phyloP scores from a whole-genome alignment of 2,329 filamentous ascomycete species.

The Furcasterigmium furcatum region DNA sequence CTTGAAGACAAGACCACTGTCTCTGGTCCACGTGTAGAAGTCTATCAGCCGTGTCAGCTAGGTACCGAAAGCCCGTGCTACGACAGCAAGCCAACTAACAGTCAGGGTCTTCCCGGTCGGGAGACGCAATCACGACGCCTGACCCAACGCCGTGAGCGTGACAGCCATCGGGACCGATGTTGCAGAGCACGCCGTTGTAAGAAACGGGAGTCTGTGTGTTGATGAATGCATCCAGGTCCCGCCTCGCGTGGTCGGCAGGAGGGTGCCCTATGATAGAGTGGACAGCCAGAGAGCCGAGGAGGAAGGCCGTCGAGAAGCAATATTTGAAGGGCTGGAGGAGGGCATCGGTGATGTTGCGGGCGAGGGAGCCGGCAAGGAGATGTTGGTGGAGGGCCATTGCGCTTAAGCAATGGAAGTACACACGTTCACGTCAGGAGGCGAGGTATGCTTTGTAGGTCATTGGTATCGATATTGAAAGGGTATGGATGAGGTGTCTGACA shows the following conservation, averaged over 20 bases:
- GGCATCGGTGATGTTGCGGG: constrained; percentile 9
- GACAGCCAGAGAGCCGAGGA: constrained; percentile 48
- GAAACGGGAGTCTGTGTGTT: constrained; percentile 49
- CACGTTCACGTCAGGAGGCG: no score
- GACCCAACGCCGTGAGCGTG: constrained; percentile 40
- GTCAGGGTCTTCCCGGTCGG: constrained; percentile 48
- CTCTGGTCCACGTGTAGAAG: constrained; percentile 77
- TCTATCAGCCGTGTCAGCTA: constrained; percentile 45
- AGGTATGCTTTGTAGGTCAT: no score
- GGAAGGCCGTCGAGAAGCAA: constrained; percentile 42
- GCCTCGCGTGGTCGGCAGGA: constrained; percentile 27
- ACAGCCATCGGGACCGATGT: constrained; percentile 54
- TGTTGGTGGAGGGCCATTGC: constrained; percentile 10
- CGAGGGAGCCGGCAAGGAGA: constrained; percentile 6
- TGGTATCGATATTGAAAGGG: no score
- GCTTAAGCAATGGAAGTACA: neutral
- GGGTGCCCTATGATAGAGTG: constrained; percentile 48
- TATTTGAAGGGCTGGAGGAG: constrained; percentile 43
- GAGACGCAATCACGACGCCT: constrained; percentile 55
- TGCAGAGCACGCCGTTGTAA: constrained; percentile 50
- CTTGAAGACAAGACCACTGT: constrained; percentile 71
- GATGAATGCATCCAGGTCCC: constrained; percentile 50
- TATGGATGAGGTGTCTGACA: no score
- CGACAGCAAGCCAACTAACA: constrained; percentile 42
- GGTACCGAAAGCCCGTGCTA: no score